Percentiles rank a stretch among this genome's conserved stretches.
Evolutionary conservation across 345 rosid species (phyloP).

Genomic region (Hypericum perforatum): DNA sequence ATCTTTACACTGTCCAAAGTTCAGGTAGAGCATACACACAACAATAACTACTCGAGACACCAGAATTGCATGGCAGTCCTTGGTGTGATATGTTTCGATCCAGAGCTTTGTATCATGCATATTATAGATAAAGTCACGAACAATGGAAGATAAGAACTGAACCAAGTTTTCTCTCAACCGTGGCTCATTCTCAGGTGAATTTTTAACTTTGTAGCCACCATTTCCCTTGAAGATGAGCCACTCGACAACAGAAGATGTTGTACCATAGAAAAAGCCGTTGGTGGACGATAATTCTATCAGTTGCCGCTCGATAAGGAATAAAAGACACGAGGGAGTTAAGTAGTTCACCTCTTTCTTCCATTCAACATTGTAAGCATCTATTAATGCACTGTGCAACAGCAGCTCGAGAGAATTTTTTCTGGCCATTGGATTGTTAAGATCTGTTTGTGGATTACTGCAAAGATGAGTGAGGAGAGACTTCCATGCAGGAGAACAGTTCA

Average conservation of each 20-base stretch:
- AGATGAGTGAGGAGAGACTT: conserved; percentile 19
- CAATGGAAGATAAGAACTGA: conserved; percentile 5
- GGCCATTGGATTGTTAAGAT: background rate
- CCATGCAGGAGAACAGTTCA: conserved; percentile 22
- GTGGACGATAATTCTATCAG: conserved; percentile 15
- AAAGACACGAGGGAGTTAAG: conserved; percentile 34
- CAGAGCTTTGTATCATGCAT: conserved; percentile 18
- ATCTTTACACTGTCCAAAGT: conserved; percentile 15
- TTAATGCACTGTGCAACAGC: conserved; percentile 24
- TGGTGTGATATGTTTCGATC: conserved; percentile 11
- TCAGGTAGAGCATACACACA: conserved; percentile 24
- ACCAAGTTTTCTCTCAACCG: conserved; percentile 1
- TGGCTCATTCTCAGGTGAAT: background rate
- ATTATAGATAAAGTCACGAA: conserved; percentile 5
- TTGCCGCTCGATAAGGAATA: conserved; percentile 38
- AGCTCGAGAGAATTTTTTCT: background rate
- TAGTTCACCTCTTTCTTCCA: conserved; percentile 22
- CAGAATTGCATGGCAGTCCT: conserved; percentile 12
- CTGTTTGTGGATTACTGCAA: background rate
- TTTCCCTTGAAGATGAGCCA: conserved; percentile 27
- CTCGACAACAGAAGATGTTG: conserved; percentile 31
- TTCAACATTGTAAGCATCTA: conserved; percentile 21
- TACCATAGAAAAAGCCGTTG: conserved; percentile 13
- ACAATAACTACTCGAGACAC: conserved; percentile 27
- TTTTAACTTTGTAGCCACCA: background rate